Evolutionary conservation across 352 stramenopile species (phyloP), one percentile per base, ranked within the genome.

Genomic region (Phytophthora colocasiae): DNA sequence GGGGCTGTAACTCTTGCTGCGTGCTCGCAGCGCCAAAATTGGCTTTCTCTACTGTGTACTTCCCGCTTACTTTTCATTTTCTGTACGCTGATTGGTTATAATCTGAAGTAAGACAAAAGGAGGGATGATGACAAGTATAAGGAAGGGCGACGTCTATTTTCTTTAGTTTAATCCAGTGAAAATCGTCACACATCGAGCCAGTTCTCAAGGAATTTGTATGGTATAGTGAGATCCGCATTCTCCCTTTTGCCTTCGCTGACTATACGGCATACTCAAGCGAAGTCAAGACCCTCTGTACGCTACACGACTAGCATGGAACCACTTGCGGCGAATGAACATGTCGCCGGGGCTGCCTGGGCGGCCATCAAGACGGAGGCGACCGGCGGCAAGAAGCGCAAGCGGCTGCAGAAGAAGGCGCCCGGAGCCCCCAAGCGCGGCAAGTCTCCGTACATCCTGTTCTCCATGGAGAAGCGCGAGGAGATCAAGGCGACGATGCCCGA

Each of bases 391-490:
- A 96, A 96, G 84, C 88, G 88, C 79, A 94, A 94, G 78, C 89
- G 89, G 9, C 73, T 94, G 60, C 90, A 97, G 71, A 96, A 95
- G 80, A 96, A 96, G 69, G 90, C 90, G 14, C 90, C 90, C 0
- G 90, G 89, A 8, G 90, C 90, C 15, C 90, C 90, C 32, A 97
- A 97, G 78, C 89, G 89, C 50, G 89, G 87, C 75, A 95, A 96
- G 76, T 96, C 89, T 56, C 87, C 90, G 27, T 97, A 97, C 81
- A 97, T 97, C 63, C 74, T 97, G 19, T 97, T 96, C 71, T 96
- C 86, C n/a, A 96, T 96, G 87, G 90, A 96, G 64, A 96, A 96
- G 65, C 87, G 90, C 49, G 87, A 95, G 34, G 84, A 95, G 69
- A 95, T 97, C 73, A 97, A 97, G 73, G 75, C 87, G 39, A 88